Conservation (phyloP, 2,329 filamentous ascomycete species). For the Hypoxylon sp. region DNA sequence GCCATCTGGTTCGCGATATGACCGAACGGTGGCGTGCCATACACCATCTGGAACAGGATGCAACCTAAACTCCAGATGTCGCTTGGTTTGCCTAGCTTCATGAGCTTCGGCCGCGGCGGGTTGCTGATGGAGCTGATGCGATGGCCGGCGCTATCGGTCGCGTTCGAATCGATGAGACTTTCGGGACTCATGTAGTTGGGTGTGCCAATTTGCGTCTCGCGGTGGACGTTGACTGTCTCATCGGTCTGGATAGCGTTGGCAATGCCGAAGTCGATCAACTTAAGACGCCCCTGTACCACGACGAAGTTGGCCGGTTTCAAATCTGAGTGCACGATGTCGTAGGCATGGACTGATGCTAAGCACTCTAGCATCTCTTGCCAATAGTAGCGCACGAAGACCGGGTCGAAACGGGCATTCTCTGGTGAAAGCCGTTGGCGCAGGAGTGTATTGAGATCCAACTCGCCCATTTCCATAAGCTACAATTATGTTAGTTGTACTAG, state of each 20-base stretch:
- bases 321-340: conserved; percentile 95
- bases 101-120: conserved; percentile 70
- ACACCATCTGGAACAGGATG: conserved; percentile 97
- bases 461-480: conserved; percentile 95
- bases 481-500: conserved; percentile 30
- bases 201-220: conserved; percentile 93
- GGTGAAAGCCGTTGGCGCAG: conserved; percentile 76
- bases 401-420: conserved; percentile 80
- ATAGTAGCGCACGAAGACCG: conserved; percentile 93
- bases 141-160: conserved; percentile 52
- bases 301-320: conserved; percentile 98
- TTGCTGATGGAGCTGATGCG: conserved; percentile 44
- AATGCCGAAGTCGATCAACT: conserved; percentile 98
- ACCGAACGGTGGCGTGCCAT: conserved; percentile 93
- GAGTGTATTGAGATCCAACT: conserved; percentile 89
- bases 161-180: conserved; percentile 85
- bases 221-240: conserved; percentile 95
- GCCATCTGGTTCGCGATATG: conserved; percentile 89
- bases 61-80: conserved; percentile 97
- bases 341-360: conserved; percentile 84
- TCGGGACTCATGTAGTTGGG: conserved; percentile 99
- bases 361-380: conserved; percentile 99
- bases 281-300: conserved; percentile 86
- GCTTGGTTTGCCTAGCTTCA: conserved; percentile 95
- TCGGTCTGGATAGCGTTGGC: conserved; percentile 96